Conservation (phyloP, 2,329 filamentous ascomycete species). For the Botrytis cinerea region DNA sequence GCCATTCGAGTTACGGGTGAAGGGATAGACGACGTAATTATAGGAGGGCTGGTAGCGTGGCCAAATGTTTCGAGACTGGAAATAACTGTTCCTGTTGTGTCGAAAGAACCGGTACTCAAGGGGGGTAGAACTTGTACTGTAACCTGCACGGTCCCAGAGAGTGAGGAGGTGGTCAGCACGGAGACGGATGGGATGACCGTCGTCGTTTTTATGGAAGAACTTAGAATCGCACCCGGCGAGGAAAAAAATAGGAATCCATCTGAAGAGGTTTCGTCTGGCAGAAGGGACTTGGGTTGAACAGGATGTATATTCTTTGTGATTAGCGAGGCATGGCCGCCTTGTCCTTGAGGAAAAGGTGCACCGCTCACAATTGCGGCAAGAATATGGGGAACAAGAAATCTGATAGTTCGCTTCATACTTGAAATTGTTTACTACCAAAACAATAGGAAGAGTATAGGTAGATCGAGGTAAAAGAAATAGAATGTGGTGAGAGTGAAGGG, state of each 20-base stretch:
- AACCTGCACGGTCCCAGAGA: neutral
- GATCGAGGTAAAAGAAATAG: neutral
- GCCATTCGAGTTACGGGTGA: conserved; percentile 23
- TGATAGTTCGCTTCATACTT: conserved; percentile 10
- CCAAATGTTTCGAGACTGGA: conserved; percentile 14
- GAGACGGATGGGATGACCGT: conserved; percentile 10
- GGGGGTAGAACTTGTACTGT: conserved; percentile 17
- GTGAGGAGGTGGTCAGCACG: conserved; percentile 10
- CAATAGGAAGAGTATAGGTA: neutral
- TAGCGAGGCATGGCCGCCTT: neutral
- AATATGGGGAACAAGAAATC: conserved; percentile 3
- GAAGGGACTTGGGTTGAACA: neutral
- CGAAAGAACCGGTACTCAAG: neutral
- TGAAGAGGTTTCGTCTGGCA: neutral
- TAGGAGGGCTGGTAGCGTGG: conserved; percentile 2
- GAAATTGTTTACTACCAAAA: conserved; percentile 2
- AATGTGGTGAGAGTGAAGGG: neutral
- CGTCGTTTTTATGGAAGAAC: conserved; percentile 6
- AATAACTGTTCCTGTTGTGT: conserved; percentile 3
- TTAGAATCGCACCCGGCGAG: conserved; percentile 7
- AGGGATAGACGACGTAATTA: conserved; percentile 7
- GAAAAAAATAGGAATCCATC: conserved; percentile 10
- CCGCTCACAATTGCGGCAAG: conserved; percentile 10
- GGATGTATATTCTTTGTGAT: neutral
- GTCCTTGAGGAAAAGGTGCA: neutral